Conservation (phyloP, 1,284 basidiomycete species). For the Ustilago nuda region DNA sequence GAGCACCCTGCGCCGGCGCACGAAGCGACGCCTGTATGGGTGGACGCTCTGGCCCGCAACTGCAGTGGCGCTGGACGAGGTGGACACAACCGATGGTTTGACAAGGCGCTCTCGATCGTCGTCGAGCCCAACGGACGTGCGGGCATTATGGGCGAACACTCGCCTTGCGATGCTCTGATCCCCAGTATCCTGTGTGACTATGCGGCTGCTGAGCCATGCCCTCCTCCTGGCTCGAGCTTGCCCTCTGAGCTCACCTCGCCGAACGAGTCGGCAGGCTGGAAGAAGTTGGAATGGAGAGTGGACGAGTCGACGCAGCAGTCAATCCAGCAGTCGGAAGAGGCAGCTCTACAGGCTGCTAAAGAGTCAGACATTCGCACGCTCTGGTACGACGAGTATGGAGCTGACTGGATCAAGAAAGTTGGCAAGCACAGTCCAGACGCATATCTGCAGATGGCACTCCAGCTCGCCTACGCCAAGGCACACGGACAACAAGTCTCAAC, state of each 20-base stretch:
- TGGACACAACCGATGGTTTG: slow-evolving; percentile 88
- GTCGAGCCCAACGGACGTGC: slow-evolving; percentile 88
- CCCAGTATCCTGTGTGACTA: slow-evolving; percentile 92
- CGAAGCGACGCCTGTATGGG: slow-evolving; percentile 75
- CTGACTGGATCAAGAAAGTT: slow-evolving; percentile 87
- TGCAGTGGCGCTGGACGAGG: slow-evolving; percentile 78
- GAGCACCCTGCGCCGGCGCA: slow-evolving; percentile 56
- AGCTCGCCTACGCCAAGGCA: slow-evolving; percentile 88
- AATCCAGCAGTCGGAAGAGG: slow-evolving; percentile 75
- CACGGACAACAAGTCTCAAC: slow-evolving; percentile 85
- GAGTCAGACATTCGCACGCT: slow-evolving; percentile 87
- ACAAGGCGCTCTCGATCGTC: slow-evolving; percentile 85
- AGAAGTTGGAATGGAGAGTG: slow-evolving; percentile 80
- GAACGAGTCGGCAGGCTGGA: slow-evolving; percentile 72
- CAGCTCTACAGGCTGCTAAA: slow-evolving; percentile 76
- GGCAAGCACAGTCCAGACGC: slow-evolving; percentile 89
- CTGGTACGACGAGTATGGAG: slow-evolving; percentile 87
- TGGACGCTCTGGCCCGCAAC: slow-evolving; percentile 84
- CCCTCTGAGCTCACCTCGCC: slow-evolving; percentile 54
- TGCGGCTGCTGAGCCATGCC: slow-evolving; percentile 75
- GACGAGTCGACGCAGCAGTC: slow-evolving; percentile 76
- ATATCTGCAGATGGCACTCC: slow-evolving; percentile 91
- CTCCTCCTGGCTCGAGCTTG: slow-evolving; percentile 42
- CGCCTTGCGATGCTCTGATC: slow-evolving; percentile 89
- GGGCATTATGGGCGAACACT: slow-evolving; percentile 91